These are phyloP conservation scores for Camillea tinctor DNA, from an alignment of 2,329 filamentous ascomycete genomes.

Conservation along the genomic window DNA sequence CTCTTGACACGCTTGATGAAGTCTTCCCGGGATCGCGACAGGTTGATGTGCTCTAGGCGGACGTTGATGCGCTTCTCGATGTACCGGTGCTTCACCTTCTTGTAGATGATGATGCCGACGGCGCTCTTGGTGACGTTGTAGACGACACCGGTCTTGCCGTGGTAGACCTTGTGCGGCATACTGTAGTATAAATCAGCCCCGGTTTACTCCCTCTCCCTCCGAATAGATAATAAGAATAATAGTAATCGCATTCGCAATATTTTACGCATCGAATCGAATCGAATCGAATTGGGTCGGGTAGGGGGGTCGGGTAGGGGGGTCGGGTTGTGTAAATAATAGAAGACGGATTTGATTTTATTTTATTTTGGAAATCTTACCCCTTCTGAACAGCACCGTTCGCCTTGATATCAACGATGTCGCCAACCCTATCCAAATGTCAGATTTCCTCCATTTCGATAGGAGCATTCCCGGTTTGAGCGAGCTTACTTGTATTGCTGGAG, in stretches of 20 bases:
- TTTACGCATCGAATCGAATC: constrained; percentile 9
- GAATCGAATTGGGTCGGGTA: too few species aligned
- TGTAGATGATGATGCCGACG: constrained; percentile 98
- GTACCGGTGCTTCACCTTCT: constrained; percentile 99
- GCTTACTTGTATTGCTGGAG: constrained; percentile 84
- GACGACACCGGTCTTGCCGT: constrained; percentile 97
- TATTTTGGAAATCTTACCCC: constrained; percentile 66
- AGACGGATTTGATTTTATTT: constrained; percentile 20
- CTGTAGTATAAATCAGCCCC: constrained; percentile 49
- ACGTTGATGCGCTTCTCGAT: constrained; percentile 99
- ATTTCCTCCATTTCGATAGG: constrained; percentile 9
- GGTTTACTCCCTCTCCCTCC: not conserved
- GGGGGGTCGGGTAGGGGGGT: too few species aligned
- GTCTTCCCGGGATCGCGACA: constrained; percentile 75
- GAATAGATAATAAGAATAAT: not conserved
- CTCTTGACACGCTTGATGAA: constrained; percentile 96
- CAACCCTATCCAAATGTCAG: constrained; percentile 67
- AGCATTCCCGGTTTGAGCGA: constrained; percentile 14
- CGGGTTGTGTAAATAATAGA: constrained; percentile 7
- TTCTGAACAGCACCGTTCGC: constrained; percentile 98
- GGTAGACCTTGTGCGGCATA: constrained; percentile 99
- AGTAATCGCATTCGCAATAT: constrained; percentile 1
- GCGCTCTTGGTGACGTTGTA: constrained; percentile 99
- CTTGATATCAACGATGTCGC: constrained; percentile 98
- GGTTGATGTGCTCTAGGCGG: constrained; percentile 93